Evolutionary conservation across 352 stramenopile species (phyloP), one percentile per base, ranked within the genome.

Genomic region (Phytophthora tubulina): DNA sequence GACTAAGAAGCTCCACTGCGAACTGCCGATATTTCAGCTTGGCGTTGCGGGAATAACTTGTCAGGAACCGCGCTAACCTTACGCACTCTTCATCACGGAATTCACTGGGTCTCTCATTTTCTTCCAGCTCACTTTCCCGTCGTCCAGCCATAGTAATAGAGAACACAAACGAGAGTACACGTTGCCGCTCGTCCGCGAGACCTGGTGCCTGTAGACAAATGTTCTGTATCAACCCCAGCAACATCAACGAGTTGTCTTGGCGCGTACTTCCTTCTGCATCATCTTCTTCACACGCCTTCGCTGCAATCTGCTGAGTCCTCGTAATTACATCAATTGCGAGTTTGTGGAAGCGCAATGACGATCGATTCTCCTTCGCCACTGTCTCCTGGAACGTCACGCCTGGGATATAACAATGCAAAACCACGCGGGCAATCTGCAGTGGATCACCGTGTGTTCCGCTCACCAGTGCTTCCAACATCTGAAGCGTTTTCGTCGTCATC

Each of bases 1-100:
- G 85, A 15, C 84, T 83, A 10, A 93, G 68, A 0, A 95, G 59
- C 48, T 96, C 90, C 9, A 96, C 85, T 4, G 82, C 87, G 61
- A 96, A 96, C 42, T 95, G 88, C 9, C 90, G 74, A 67, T 85
- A 92, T 63, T 94, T 93, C 0, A 90, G 78, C 44, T 92, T 95
- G 2, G 73, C 58, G 39, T 86, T 92, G 48, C 85, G 79, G 5
- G 86, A 91, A 68, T 92, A 96, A 65, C 88, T 96, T 2, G 76
- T 53, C 6, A 96, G 71, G 41, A 96, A 96, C 4, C 82, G 79
- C 9, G 79, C 63, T 1, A 96, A 80, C 6, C 82, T 72, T 11
- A 89, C 78, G 7, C 79, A 86, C 32, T 95, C 86, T 60, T 86
- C 72, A 17, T 85, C 84, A 15, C 76, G 69, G 8, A 94, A 78